Evolutionary conservation across 2,329 filamentous ascomycete genomes (phyloP), one percentile per base, ranked within the genome.

Genomic region (Chaetomium sp.): DNA sequence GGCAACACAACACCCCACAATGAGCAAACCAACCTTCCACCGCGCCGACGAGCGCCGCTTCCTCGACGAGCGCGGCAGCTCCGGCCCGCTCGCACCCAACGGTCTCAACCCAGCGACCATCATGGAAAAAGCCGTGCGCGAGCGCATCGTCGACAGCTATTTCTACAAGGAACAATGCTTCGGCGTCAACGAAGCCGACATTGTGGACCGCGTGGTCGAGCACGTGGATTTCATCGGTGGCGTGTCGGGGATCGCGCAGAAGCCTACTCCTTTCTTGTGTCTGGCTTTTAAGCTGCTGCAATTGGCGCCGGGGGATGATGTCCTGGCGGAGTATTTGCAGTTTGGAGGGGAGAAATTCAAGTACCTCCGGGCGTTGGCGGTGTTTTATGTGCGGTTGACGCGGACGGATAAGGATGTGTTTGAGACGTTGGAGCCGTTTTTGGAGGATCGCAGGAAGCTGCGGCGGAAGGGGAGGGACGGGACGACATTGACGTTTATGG

Each of bases 111-210:
- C 92, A 0, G 89, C 91, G n/a, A 91, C 88, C 4, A 88, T 97
- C 58, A 88, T 97, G 80, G 92, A 97, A 72, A 96, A 95, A 71
- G 88, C 91, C 42, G 90, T 96, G 62, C 88, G 89, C 68, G 94
- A 99, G 73, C 91, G 94, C 68, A 96, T 99, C 71, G 85, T 91
- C 64, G 91, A 96, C 68, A 89, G 85, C 52, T 95, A 96, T 74
- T 99, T 96, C 76, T 99, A 91, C 88, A 96, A 96, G 72, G 94
- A 97, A 74, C 91, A 96, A 75, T 96, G 94, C 71, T 99, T 97
- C 73, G 94, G 88, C 43, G 79, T 99, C 62, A 99, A 97, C 75
- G 84, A 86, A 69, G 82, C 83, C 52, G 82, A 85, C 71, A 77
- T 99, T 5, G 87, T 96, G 65, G 89, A 96, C 74, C 89, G 94